Percentiles rank a stretch among this genome's conserved stretches.
Evolutionary conservation across 75 land plant species (phyloP).

Genomic region (Larix kaempferi): DNA sequence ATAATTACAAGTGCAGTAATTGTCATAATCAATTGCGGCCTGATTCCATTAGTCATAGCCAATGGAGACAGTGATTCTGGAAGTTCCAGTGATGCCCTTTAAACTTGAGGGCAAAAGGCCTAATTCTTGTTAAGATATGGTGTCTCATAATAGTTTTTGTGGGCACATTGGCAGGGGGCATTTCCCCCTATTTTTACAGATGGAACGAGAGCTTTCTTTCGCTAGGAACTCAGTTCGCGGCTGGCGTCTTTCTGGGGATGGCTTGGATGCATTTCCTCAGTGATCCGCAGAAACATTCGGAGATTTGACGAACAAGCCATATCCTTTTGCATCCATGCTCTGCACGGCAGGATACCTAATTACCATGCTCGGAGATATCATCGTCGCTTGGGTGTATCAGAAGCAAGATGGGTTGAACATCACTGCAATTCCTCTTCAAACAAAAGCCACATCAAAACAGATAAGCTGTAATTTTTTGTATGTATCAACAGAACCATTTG

Average conservation of each 20-base stretch:
- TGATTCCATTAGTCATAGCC: constrained; percentile 1
- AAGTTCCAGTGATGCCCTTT: constrained; percentile 12
- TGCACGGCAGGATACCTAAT: constrained; percentile 62
- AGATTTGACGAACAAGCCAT: constrained; percentile 38
- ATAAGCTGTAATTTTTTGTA: too few species aligned
- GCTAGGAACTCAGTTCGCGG: constrained; percentile 90
- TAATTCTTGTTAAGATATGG: constrained; percentile 62
- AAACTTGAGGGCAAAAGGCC: constrained; percentile 40
- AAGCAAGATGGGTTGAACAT: not conserved
- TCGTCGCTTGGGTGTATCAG: constrained; percentile 30
- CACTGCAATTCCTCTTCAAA: not conserved
- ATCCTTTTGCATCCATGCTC: constrained; percentile 90
- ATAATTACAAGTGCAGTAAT: not conserved
- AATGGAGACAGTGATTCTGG: constrained; percentile 18
- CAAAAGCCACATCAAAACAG: not conserved
- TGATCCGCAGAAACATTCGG: constrained; percentile 62
- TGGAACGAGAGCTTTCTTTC: constrained; percentile 73
- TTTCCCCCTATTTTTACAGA: constrained; percentile 76
- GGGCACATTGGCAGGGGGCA: constrained; percentile 67
- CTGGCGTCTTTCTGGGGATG: constrained; percentile 76
- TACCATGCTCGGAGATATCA: constrained; percentile 67
- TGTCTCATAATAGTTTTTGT: constrained; percentile 69
- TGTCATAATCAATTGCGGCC: not conserved
- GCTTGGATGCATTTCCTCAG: constrained; percentile 77
- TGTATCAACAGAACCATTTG: too few species aligned